Percentiles rank a stretch among this genome's conserved stretches.
Conservation (phyloP, 2,329 filamentous ascomycete genomes). For the Stagonosporopsis vannaccii region DNA sequence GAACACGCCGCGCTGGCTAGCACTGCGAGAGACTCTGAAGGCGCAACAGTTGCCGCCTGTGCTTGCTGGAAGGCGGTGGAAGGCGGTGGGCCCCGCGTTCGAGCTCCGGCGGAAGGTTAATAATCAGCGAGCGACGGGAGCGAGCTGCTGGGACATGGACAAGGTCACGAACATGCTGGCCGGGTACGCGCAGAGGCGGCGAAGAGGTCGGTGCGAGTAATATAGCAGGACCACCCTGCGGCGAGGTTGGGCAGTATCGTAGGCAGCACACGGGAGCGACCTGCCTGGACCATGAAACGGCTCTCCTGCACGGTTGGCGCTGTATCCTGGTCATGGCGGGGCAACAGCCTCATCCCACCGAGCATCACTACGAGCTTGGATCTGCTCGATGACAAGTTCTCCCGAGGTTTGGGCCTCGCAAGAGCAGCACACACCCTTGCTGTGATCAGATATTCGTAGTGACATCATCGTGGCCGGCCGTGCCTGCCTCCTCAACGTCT, state of each 20-base stretch:
- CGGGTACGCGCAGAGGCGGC: constrained; percentile 17
- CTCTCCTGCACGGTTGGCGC: constrained; percentile 24
- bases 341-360: constrained; percentile 14
- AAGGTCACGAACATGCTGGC: constrained; percentile 20
- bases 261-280: constrained; percentile 26
- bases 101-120: constrained; percentile 29
- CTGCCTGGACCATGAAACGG: constrained; percentile 26
- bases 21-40: constrained; percentile 5
- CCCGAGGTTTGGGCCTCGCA: neutral
- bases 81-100: constrained; percentile 31
- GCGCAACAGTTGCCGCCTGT: constrained; percentile 3
- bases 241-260: constrained; percentile 30
- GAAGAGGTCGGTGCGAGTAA: constrained; percentile 24
- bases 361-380: neutral
- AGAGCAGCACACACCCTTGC: neutral
- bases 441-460: neutral
- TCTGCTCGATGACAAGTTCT: neutral
- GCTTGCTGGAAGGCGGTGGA: constrained; percentile 41
- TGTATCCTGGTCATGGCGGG: constrained; percentile 25
- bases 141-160: constrained; percentile 23
- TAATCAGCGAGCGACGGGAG: constrained; percentile 31
- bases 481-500: neutral
- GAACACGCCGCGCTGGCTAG: constrained; percentile 21
- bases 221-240: constrained; percentile 22
- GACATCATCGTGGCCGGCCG: constrained; percentile 7